phyloP scores from a whole-genome alignment of 495 filamentous ascomycete genomes.

The Penicillium goetzii region DNA sequence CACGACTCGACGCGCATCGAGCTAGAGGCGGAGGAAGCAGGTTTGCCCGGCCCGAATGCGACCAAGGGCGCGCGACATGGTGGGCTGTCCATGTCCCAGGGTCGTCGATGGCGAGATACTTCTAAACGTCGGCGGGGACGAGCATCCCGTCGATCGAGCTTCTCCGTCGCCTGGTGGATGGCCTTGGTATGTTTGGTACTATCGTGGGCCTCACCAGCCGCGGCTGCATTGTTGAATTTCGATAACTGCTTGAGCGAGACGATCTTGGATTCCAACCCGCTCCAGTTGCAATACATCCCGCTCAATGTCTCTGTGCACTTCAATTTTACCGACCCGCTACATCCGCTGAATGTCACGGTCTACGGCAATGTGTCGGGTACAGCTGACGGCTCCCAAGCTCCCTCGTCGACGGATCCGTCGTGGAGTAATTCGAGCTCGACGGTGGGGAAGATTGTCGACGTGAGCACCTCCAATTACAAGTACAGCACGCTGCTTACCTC shows the following conservation, averaged over 20 bases:
- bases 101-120: conserved; percentile 32
- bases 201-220: conserved; percentile 27
- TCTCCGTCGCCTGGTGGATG: conserved; percentile 22
- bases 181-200: conserved; percentile 31
- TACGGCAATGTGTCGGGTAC: conserved; percentile 89
- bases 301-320: conserved; percentile 72
- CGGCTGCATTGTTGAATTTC: conserved; percentile 70
- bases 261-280: conserved; percentile 56
- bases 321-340: conserved; percentile 59
- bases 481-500: conserved; percentile 71
- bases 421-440: conserved; percentile 61
- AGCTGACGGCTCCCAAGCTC: conserved; percentile 49
- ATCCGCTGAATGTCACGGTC: conserved; percentile 76
- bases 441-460: conserved; percentile 75
- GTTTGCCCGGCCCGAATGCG: conserved; percentile 17
- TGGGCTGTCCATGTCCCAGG: conserved; percentile 14
- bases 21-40: conserved; percentile 6
- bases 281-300: conserved; percentile 80
- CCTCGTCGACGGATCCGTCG: conserved; percentile 50
- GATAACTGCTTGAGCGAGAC: conserved; percentile 76
- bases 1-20: conserved; percentile 32
- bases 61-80: conserved; percentile 16
- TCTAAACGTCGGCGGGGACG: conserved; percentile 29
- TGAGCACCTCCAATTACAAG: conserved; percentile 55
- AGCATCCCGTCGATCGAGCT: conserved; percentile 11